These are phyloP conservation scores for Hymenoscyphus fructigenus DNA, from an alignment of 2,329 filamentous ascomycete genomes.

Conservation along the genomic window DNA sequence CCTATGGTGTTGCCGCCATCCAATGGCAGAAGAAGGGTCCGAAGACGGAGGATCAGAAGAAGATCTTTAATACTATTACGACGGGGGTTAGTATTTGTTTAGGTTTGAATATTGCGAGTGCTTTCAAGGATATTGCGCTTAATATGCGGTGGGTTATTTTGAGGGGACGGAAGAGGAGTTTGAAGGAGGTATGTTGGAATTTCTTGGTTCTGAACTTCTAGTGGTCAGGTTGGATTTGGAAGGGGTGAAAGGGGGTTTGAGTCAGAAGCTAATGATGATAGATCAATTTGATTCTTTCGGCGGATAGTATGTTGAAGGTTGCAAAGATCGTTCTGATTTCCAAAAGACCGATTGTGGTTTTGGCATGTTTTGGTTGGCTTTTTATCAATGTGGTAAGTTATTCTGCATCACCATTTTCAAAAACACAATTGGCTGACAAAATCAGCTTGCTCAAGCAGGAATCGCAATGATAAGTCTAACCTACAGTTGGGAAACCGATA, in stretches of 20 bases:
- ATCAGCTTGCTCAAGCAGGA: conserved; percentile 43
- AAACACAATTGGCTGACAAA: conserved; percentile 5
- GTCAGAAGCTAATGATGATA: conserved; percentile 12
- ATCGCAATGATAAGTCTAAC: conserved; percentile 45
- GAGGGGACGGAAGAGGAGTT: conserved; percentile 38
- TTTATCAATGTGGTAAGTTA: conserved; percentile 36
- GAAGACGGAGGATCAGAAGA: conserved; percentile 39
- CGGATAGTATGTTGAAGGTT: conserved; percentile 37
- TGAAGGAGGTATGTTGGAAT: conserved; percentile 40
- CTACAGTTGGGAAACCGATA: conserved; percentile 44
- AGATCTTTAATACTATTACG: conserved; percentile 45
- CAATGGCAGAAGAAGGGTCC: conserved; percentile 28
- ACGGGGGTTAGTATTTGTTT: conserved; percentile 45
- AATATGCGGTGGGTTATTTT: conserved; percentile 50
- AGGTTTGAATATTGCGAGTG: conserved; percentile 44
- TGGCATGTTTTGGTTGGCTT: conserved; percentile 35
- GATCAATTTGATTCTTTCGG: conserved; percentile 36
- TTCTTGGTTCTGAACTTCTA: neutral
- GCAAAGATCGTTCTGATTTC: conserved; percentile 34
- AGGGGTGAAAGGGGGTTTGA: neutral
- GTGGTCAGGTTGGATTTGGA: no score
- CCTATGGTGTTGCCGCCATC: conserved; percentile 23
- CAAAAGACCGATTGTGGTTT: conserved; percentile 31
- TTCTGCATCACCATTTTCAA: neutral
- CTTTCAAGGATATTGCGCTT: conserved; percentile 44